Percentiles rank a stretch among this genome's conserved stretches.
These are phyloP conservation scores for Lepidium didymum DNA, from an alignment of 345 rosid genomes.

Conservation along the genomic window DNA sequence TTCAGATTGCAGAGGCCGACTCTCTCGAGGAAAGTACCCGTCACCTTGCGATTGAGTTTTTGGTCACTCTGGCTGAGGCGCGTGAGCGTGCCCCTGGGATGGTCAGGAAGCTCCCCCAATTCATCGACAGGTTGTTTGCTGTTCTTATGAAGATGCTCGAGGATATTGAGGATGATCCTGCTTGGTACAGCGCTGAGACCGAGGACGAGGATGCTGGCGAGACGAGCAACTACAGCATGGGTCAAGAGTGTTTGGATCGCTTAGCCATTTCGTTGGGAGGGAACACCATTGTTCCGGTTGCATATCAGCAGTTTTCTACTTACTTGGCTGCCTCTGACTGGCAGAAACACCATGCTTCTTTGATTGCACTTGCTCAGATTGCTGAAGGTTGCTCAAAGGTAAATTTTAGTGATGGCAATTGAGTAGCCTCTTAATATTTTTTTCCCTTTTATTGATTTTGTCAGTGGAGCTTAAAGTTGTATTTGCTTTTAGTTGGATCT, in stretches of 20 bases:
- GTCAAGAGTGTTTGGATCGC: slow-evolving; percentile 97
- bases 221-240: slow-evolving; percentile 84
- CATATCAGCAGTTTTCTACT: slow-evolving; percentile 85
- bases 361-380: slow-evolving; percentile 95
- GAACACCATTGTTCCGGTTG: slow-evolving; percentile 94
- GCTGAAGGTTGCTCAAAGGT: slow-evolving; percentile 99
- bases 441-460: neutral
- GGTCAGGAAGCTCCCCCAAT: slow-evolving; percentile 98
- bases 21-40: slow-evolving; percentile 88
- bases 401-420: neutral
- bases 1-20: slow-evolving; percentile 96
- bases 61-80: slow-evolving; percentile 89
- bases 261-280: slow-evolving; percentile 94
- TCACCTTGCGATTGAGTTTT: slow-evolving; percentile 90
- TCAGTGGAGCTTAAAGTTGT: neutral
- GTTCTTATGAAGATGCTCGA: slow-evolving; percentile 86
- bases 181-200: slow-evolving; percentile 84
- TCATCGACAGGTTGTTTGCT: slow-evolving; percentile 73
- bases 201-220: slow-evolving; percentile 98
- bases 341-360: slow-evolving; percentile 98
- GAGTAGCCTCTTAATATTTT: neutral
- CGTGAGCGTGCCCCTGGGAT: slow-evolving; percentile 99
- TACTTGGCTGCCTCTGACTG: slow-evolving; percentile 91
- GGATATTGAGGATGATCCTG: slow-evolving; percentile 91
- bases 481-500: neutral